phyloP scores from a whole-genome alignment of 1,284 basidiomycete genomes.

The Ganoderma resinaceum region DNA sequence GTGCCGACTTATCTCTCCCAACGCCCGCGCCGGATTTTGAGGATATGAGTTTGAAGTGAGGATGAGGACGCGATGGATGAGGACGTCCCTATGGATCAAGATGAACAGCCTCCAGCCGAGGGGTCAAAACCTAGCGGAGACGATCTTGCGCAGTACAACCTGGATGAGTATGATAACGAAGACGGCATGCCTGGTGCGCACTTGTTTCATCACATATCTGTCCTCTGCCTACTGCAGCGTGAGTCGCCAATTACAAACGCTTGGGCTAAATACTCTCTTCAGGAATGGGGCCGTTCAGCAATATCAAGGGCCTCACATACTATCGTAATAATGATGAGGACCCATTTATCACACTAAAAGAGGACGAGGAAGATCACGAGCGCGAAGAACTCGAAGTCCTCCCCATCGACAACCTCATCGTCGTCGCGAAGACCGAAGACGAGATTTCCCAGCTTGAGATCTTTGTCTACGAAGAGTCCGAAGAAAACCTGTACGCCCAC shows the following conservation, averaged over 20 bases:
- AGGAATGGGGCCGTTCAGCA: slow-evolving; percentile 92
- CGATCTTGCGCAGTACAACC: slow-evolving; percentile 90
- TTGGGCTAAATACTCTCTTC: not conserved
- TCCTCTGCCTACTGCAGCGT: too few relatives aligned
- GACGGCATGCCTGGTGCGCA: slow-evolving; percentile 64
- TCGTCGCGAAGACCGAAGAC: slow-evolving; percentile 95
- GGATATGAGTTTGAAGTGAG: slow-evolving; percentile 45
- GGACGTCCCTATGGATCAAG: slow-evolving; percentile 52
- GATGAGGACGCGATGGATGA: slow-evolving; percentile 72
- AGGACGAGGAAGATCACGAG: slow-evolving; percentile 86
- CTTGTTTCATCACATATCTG: slow-evolving; percentile 15
- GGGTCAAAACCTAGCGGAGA: slow-evolving; percentile 60
- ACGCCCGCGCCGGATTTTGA: slow-evolving; percentile 31
- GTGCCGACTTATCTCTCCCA: slow-evolving; percentile 45
- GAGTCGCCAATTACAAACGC: not conserved
- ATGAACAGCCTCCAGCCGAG: slow-evolving; percentile 36
- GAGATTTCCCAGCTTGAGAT: slow-evolving; percentile 96
- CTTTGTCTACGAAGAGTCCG: slow-evolving; percentile 91
- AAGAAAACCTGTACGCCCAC: slow-evolving; percentile 96
- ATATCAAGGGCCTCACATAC: slow-evolving; percentile 94
- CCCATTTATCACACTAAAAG: slow-evolving; percentile 96
- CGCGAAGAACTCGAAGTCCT: slow-evolving; percentile 91
- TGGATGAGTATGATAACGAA: slow-evolving; percentile 96
- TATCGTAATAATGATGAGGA: slow-evolving; percentile 94
- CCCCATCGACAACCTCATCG: slow-evolving; percentile 92